phyloP scores from a whole-genome alignment of 768 basidiomycete species.

The Cystobasidium tubakii region DNA sequence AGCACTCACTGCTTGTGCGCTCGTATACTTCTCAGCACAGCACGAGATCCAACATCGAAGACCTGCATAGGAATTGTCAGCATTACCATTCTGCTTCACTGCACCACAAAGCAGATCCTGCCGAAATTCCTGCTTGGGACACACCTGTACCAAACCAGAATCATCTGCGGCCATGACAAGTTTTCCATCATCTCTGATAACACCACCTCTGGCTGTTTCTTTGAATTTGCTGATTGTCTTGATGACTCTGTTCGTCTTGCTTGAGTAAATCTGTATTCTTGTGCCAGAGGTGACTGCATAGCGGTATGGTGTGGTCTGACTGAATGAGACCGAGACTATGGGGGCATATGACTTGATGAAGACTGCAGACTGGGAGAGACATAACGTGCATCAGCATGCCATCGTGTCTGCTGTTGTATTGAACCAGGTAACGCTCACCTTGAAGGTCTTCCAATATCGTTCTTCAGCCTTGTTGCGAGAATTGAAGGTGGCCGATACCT shows the following conservation, averaged over 20 bases:
- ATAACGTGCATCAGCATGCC: constrained; percentile 42
- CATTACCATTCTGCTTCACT: background rate
- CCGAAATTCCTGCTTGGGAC: background rate
- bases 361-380: constrained; percentile 49
- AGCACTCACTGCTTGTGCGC: constrained; percentile 71
- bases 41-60: constrained; percentile 87
- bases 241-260: constrained; percentile 88
- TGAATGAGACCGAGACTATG: constrained; percentile 88
- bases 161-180: constrained; percentile 93
- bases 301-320: constrained; percentile 75
- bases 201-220: constrained; percentile 82
- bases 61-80: constrained; percentile 54
- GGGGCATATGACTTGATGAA: constrained; percentile 97
- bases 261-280: constrained; percentile 88
- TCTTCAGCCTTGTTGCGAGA: constrained; percentile 41
- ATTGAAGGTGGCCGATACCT: constrained; percentile 8
- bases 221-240: constrained; percentile 97
- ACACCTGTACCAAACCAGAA: constrained; percentile 73
- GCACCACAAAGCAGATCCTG: constrained; percentile 34
- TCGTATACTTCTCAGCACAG: constrained; percentile 84
- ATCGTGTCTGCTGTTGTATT: background rate
- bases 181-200: constrained; percentile 86
- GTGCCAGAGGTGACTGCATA: constrained; percentile 95
- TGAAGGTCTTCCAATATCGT: constrained; percentile 44
- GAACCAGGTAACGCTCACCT: constrained; percentile 33